Evolutionary conservation across 108 stramenopile genomes (phyloP), one percentile per base, ranked within the genome.

Genomic region (Cylindrotheca closterium): DNA sequence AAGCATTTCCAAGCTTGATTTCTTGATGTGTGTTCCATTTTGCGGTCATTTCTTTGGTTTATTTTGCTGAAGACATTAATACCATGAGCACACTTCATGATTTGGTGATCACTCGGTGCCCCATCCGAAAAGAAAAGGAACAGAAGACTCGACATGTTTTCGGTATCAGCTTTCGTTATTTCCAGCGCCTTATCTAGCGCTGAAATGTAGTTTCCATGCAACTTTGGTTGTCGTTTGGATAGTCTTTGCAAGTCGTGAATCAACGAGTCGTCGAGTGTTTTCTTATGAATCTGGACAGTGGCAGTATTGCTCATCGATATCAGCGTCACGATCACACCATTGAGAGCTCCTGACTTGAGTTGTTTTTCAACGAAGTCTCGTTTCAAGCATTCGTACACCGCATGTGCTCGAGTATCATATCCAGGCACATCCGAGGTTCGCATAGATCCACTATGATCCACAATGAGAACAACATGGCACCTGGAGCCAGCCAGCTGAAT

Each of bases 101-200:
- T 18, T 47, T 15, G n/a, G 17, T 47, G 46, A 47, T 47, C 46
- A n/a, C 46, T 47, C 46, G 46, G 46, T 15, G 46, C 46, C n/a
- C 46, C 46, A 47, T 47, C 46, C n/a, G 46, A 47, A n/a, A 47
- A 47, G n/a, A 47, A 47, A n/a, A 47, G 46, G 17, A 47, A 47
- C 46, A 47, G n/a, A 47, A 47, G 18, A 47, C 46, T 47, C 17
- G 46, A 47, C n/a, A 15, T 15, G n/a, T 47, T 47, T 0, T 15
- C 18, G n/a, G 46, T n/a, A 47, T 47, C 46, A n/a, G 46, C 46
- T 47, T 15, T 47, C 46, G n/a, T 47, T n/a, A 47, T n/a, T n/a
- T 47, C 46, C 46, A 47, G n/a, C n/a, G 46, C 46, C 46, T 47
- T 47, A 47, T 47, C 46, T 18, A 47, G 46, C n/a, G 46, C 46